Evolutionary conservation across 177 flowering plant genomes (phyloP).

Genomic region (Vitis hybrid): DNA sequence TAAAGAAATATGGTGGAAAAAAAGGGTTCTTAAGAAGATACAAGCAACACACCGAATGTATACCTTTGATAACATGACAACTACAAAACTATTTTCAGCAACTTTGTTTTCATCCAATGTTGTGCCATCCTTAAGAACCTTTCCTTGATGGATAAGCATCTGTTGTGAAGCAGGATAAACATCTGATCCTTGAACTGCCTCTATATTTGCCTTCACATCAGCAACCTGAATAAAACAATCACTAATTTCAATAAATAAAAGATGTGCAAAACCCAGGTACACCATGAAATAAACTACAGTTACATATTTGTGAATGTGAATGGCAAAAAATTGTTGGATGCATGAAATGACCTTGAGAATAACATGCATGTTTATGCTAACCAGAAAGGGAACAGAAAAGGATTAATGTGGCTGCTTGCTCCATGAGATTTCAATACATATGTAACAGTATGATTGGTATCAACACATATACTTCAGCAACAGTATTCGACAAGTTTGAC

Average conservation of each 20-base stretch:
- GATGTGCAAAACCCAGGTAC: neutral
- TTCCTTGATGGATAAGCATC: slow-evolving; percentile 67
- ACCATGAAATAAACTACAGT: neutral
- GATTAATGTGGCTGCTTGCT: too few species aligned
- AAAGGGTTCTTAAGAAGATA: neutral
- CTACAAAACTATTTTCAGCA: slow-evolving; percentile 53
- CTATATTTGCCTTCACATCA: slow-evolving; percentile 57
- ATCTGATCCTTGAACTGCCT: slow-evolving; percentile 47
- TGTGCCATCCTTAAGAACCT: slow-evolving; percentile 53
- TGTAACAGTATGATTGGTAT: too few species aligned
- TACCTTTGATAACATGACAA: slow-evolving; percentile 60
- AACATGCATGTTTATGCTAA: too few species aligned
- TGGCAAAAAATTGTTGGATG: neutral
- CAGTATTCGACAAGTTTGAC: too few species aligned
- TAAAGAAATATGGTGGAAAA: neutral
- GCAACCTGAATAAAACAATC: slow-evolving; percentile 35
- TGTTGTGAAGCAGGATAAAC: slow-evolving; percentile 56
- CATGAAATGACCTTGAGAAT: too few species aligned
- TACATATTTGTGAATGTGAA: neutral
- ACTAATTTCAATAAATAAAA: neutral
- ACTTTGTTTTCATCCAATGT: slow-evolving; percentile 57
- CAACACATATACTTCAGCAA: too few species aligned
- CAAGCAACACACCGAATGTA: neutral
- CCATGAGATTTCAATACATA: too few species aligned
- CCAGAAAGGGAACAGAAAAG: too few species aligned